Evolutionary conservation across 768 basidiomycete species (phyloP).

Genomic region (Podaxis pistillaris): DNA sequence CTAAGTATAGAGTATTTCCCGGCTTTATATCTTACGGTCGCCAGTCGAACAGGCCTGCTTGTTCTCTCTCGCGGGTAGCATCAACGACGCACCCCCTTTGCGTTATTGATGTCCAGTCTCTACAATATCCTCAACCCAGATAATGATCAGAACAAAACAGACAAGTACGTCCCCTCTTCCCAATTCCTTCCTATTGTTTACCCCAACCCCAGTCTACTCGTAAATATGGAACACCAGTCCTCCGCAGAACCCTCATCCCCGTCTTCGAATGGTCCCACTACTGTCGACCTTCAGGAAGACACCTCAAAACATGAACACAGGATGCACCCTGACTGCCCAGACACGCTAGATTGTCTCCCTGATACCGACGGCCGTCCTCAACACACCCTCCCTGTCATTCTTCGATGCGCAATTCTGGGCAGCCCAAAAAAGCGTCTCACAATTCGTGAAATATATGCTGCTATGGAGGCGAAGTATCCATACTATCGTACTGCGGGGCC

Average conservation of each 20-base stretch:
- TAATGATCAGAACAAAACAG: conserved; percentile 32
- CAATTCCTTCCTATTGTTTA: conserved; percentile 12
- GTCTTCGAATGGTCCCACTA: conserved; percentile 6
- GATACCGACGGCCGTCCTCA: conserved; percentile 79
- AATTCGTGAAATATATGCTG: conserved; percentile 82
- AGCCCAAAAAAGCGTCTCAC: conserved; percentile 74
- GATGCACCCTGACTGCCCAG: conserved; percentile 75
- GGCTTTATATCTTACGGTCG: conserved; percentile 12
- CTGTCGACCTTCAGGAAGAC: conserved; percentile 13
- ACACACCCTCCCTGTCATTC: conserved; percentile 81
- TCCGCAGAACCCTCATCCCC: conserved; percentile 6
- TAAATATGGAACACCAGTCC: conserved; percentile 23
- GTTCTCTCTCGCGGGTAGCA: conserved; percentile 25
- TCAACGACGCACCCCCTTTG: conserved; percentile 14
- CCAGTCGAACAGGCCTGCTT: conserved; percentile 10
- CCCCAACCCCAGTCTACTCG: conserved; percentile 24
- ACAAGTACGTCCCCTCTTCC: conserved; percentile 36
- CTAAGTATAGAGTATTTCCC: conserved; percentile 13
- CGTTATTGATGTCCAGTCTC: conserved; percentile 51
- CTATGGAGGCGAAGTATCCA: conserved; percentile 83
- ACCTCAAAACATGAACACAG: conserved; percentile 41
- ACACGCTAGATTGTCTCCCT: conserved; percentile 73
- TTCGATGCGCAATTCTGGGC: conserved; percentile 81
- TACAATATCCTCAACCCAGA: conserved; percentile 58
- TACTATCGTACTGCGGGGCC: conserved; percentile 80